Evolutionary conservation across 345 rosid genomes (phyloP), one percentile per base, ranked within the genome.

Genomic region (Schrenkiella parvula): DNA sequence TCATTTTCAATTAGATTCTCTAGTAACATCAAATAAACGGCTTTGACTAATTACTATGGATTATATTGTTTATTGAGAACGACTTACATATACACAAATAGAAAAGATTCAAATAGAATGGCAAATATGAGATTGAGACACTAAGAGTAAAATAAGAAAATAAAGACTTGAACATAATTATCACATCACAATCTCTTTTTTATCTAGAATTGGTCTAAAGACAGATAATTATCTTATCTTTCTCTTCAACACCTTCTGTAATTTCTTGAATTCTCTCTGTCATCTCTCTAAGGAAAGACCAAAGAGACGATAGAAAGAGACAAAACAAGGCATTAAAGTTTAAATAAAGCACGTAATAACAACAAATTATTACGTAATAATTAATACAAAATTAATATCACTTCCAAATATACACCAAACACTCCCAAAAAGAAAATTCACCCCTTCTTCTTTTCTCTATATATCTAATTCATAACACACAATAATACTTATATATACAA

Each of bases 351-450:
- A 76, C 80, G 71, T 70, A 70, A 62, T 35, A 55, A 70, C 71
- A 76, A 56, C 76, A 76, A 28, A 25, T 41, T 76, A 70, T 76
- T 76, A 70, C 80, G 76, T 64, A 76, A 76, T 54, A 68, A 55
- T 47, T 19, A 68, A 35, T 46, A 12, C 1, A 50, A 61, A 44
- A 12, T 57, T 58, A 51, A 17, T 25, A 55, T 54, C 34, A 63
- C 10, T 52, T 44, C 64, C 70, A 69, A 69, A 76, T 64, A 63
- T 68, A 75, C 44, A 32, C 75, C 71, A 37, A 69, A 76, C 64
- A 75, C 64, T 46, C 13, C 54, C 26, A 1, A 21, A 25, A 25
- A 25, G 10, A 68, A 25, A 32, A 53, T 14, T 38, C 70, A 75
- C 51, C 55, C 35, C 35, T 35, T 52, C 58, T n/a, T 76, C 32